Evolutionary conservation across 2,329 filamentous ascomycete species (phyloP).

Genomic region (Calonectria hawksworthii): DNA sequence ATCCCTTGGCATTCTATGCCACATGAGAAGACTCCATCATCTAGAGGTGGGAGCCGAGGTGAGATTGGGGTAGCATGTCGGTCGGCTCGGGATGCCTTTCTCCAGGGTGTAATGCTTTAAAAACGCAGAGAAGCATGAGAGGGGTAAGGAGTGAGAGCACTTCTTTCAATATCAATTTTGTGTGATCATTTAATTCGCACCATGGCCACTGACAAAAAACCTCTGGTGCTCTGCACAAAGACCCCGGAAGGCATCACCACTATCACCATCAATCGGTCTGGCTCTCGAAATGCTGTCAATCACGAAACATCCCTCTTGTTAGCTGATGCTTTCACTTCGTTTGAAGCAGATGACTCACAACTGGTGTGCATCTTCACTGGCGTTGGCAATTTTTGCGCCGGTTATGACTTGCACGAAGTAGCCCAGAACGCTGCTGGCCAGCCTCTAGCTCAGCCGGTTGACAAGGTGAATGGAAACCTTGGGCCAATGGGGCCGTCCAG

Average conservation of each 20-base stretch:
- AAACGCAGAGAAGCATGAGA: neutral
- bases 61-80: neutral
- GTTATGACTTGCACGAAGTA: conserved; percentile 1
- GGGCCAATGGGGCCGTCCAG: neutral
- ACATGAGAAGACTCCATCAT: neutral
- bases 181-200: neutral
- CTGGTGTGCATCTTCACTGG: neutral
- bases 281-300: neutral
- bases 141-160: neutral
- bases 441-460: neutral
- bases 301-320: neutral
- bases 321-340: neutral
- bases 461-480: neutral
- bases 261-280: neutral
- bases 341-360: neutral
- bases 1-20: neutral
- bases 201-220: neutral
- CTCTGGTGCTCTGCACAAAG: neutral
- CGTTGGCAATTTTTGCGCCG: neutral
- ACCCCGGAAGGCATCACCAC: neutral
- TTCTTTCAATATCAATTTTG: neutral
- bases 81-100: neutral
- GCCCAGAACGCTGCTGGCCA: neutral
- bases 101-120: neutral
- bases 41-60: neutral